Conservation (phyloP, 768 basidiomycete species). For the Paxillus ammoniavirescens region DNA sequence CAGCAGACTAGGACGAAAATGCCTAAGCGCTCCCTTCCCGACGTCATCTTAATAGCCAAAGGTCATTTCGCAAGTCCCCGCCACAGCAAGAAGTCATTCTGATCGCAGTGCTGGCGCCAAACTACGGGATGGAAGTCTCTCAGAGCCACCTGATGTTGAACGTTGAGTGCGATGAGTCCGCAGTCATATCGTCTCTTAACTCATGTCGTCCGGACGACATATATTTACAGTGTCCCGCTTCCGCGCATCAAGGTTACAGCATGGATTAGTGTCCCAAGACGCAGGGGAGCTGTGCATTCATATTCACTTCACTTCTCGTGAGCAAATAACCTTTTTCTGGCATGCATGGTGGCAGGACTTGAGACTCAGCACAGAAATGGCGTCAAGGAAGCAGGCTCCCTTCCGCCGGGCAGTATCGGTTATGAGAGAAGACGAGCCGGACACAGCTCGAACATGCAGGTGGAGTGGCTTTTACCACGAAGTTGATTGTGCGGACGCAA, state of each 20-base stretch:
- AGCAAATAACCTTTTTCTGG: background rate
- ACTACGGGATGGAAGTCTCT: background rate
- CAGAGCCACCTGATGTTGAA: background rate
- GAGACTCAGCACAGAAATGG: background rate
- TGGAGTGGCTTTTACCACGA: background rate
- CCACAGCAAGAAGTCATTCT: background rate
- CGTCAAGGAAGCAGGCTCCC: background rate
- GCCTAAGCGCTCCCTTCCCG: background rate
- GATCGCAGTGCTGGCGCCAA: background rate
- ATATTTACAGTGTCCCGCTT: background rate
- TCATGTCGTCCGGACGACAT: background rate
- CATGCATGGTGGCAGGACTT: background rate
- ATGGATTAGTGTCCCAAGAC: background rate
- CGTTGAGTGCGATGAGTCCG: background rate
- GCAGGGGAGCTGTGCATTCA: background rate
- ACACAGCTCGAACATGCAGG: background rate
- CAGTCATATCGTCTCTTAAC: background rate
- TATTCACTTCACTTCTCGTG: no score
- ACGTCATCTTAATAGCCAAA: background rate
- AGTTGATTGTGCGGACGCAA: background rate
- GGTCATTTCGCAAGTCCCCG: background rate
- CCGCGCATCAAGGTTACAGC: background rate
- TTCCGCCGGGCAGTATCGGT: constrained; percentile 11
- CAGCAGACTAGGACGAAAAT: background rate
- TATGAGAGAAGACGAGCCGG: constrained; percentile 12